Base-by-base conservation (phyloP, 768 basidiomycete genomes). In the Lactifluus piperatus region DNA sequence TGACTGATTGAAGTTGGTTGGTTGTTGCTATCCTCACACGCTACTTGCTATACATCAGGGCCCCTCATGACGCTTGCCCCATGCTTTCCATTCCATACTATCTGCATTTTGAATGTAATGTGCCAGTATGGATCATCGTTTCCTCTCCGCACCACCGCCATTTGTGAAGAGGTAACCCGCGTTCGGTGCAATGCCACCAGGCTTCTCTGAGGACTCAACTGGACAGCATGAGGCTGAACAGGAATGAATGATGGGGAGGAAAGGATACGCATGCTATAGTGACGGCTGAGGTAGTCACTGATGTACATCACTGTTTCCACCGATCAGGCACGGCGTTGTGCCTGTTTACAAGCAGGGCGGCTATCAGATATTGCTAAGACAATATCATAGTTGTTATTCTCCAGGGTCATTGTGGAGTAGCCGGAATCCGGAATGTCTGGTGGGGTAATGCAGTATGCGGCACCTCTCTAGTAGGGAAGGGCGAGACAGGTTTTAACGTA, bases 391-490 rank as follows among this genome's bases (percentile, higher is more conserved):
- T 62, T 39, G 49, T 56, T 9, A 62, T 64, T 60, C 43, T 48
- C n/a, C n/a, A n/a, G 36, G 58, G 13, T 45, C 67, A 62, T 22
- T 70, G 69, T 39, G 68, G 60, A 48, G 70, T 65, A n/a, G 66
- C 67, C 8, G 77, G 71, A 37, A 79, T 62, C 57, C 72, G 75
- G 63, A 81, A 82, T 36, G 74, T 72, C 61, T 77, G 80, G 36
- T 74, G 74, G 22, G 79, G 77, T 56, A 77, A 73, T 27, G 83
- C 82, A 64, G 81, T 85, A 48, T 79, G 81, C 16, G 83, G 77
- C 43, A 70, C 69, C 53, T 80, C 79, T 36, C 73, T 57, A 13
- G 20, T 13, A 2, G 66, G 22, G 41, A 57, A 1, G 4, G 51
- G 51, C 30, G 44, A 5, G n/a, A 24, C 7, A 20, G 14, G 13